Evolutionary conservation across 2,329 filamentous ascomycete species (phyloP).

Genomic region (Penicillium aurantiogriseum): DNA sequence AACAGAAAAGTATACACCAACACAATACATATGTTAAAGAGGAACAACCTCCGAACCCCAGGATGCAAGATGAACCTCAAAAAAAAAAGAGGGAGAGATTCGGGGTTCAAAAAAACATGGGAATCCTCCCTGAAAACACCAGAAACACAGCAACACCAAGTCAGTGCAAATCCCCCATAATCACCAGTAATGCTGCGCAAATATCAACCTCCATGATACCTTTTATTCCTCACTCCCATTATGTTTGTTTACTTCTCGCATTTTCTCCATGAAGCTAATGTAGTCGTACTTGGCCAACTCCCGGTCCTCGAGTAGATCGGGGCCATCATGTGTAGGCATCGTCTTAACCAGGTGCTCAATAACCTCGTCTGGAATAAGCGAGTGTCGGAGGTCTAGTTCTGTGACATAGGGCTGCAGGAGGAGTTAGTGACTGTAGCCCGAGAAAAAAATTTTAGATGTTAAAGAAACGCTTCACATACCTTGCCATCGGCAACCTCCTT

Average conservation of each 20-base stretch:
- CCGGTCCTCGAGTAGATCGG: constrained; percentile 81
- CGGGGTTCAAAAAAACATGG: constrained; percentile 2
- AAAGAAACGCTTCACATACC: constrained; percentile 40
- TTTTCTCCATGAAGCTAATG: constrained; percentile 91
- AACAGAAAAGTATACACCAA: constrained; percentile 20
- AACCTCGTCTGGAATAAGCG: constrained; percentile 91
- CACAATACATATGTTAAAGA: constrained; percentile 11
- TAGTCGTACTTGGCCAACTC: constrained; percentile 91
- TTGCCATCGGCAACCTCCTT: constrained; percentile 96
- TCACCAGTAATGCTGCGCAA: constrained; percentile 24
- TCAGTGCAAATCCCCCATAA: constrained; percentile 20
- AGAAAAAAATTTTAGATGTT: background rate
- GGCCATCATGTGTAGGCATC: constrained; percentile 80
- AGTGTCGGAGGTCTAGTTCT: constrained; percentile 93
- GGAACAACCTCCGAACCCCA: constrained; percentile 23
- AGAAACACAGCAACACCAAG: constrained; percentile 23
- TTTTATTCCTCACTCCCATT: constrained; percentile 26
- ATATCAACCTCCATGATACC: constrained; percentile 11
- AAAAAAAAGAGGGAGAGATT: constrained; percentile 15
- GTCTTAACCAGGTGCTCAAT: constrained; percentile 87
- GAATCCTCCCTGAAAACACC: constrained; percentile 14
- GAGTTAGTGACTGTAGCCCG: constrained; percentile 4
- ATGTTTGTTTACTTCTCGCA: constrained; percentile 55
- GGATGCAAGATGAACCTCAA: constrained; percentile 29
- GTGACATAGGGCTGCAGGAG: constrained; percentile 77